Evolutionary conservation across 176 grass and related monocot species (phyloP).

Genomic region (Carex parvula): DNA sequence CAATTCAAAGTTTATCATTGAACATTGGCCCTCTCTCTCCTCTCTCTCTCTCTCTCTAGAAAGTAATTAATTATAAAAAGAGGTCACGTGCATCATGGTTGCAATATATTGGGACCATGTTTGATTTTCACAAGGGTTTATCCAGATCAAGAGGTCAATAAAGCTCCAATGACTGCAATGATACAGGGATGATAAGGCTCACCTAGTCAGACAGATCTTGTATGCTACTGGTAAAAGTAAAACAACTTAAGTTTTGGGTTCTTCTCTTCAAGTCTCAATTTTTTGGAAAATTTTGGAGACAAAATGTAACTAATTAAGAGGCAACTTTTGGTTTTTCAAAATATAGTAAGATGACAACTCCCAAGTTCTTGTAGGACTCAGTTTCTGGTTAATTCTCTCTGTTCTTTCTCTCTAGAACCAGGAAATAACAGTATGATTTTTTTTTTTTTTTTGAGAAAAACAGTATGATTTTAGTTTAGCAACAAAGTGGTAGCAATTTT

Average conservation of each 20-base stretch:
- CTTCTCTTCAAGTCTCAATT: not conserved
- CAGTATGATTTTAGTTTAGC: too few species aligned
- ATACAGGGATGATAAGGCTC: conserved; percentile 24
- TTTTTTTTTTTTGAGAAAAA: too few species aligned
- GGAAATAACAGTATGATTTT: not conserved
- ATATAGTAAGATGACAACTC: not conserved
- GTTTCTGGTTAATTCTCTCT: not conserved
- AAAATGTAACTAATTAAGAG: not conserved
- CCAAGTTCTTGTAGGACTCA: not conserved
- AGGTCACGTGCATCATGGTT: conserved; percentile 17
- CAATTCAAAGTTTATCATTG: conserved; percentile 14
- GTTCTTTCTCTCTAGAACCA: not conserved
- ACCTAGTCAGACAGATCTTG: conserved; percentile 23
- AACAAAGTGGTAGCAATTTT: too few species aligned
- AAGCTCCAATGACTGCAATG: conserved; percentile 16
- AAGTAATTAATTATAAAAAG: not conserved
- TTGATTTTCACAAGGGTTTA: conserved; percentile 11
- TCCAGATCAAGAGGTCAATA: conserved; percentile 25
- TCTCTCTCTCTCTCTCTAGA: not conserved
- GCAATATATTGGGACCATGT: not conserved
- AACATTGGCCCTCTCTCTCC: not conserved
- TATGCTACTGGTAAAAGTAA: conserved; percentile 30
- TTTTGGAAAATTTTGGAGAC: not conserved
- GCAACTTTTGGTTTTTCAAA: not conserved
- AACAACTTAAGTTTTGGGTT: not conserved